Percentiles rank a stretch among this genome's conserved stretches.
phyloP scores from a whole-genome alignment of 2,329 filamentous ascomycete genomes.

The Raffaelea arxii region DNA sequence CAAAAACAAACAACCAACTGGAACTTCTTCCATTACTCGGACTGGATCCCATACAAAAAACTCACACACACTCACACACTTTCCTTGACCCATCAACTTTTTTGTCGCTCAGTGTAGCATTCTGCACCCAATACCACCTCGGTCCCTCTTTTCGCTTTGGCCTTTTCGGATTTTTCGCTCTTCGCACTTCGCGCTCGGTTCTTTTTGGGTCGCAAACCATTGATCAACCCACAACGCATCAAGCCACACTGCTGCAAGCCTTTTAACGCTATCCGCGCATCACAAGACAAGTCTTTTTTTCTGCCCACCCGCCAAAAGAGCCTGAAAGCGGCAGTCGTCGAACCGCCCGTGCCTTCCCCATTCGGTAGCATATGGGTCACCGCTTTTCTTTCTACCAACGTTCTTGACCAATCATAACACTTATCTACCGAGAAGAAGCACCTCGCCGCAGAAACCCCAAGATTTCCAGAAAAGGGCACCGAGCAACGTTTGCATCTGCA shows the following conservation, averaged over 20 bases:
- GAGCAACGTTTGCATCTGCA: neutral
- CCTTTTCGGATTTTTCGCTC: neutral
- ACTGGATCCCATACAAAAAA: neutral
- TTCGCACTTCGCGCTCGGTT: neutral
- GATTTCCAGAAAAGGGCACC: neutral
- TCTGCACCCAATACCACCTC: neutral
- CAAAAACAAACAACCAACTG: neutral
- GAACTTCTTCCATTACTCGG: no score
- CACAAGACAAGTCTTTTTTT: slow-evolving; percentile 4
- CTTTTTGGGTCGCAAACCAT: neutral
- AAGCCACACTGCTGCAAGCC: neutral
- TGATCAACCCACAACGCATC: no score
- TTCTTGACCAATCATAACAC: slow-evolving; percentile 8
- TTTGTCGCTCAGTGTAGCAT: neutral
- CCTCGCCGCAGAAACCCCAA: neutral
- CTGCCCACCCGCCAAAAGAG: slow-evolving; percentile 1
- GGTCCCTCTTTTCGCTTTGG: neutral
- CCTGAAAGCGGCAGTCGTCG: slow-evolving; percentile 5
- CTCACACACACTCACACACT: neutral
- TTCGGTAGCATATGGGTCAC: slow-evolving; percentile 10
- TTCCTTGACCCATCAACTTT: neutral
- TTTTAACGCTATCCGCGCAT: neutral
- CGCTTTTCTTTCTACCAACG: neutral
- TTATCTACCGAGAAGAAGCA: neutral
- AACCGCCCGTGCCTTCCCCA: slow-evolving; percentile 14